Base-by-base conservation (phyloP, 2,329 filamentous ascomycete species). In the Zymoseptoria tritici region DNA sequence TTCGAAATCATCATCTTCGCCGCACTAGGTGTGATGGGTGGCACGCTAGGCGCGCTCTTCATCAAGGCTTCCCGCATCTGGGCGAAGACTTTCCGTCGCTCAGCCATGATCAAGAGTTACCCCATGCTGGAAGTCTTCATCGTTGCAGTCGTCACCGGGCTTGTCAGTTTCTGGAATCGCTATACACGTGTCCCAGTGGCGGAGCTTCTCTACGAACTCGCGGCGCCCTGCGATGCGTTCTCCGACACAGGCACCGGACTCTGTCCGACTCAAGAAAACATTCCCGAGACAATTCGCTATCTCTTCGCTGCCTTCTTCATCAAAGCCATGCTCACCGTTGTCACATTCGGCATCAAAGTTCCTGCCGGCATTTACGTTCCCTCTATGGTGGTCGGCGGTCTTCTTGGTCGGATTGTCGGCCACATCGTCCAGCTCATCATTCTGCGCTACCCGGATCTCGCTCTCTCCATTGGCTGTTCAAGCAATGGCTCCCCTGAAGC, bases 291-390 rank as follows among this genome's bases (percentile, higher is more conserved):
- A 3, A 81, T 97, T 16, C 53, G 80, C 26, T 88, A 86, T 58
- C 79, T 99, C 0, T 77, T 88, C 11, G 75, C 86, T 19, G 93
- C 93, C 0, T 94, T 97, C 65, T 76, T 97, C 24, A 88, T 97
- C 77, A 99, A 99, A 73, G 89, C 90, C 0, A 80, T 93, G 52
- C 77, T 99, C 50, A 97, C 94, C 0, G 86, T 88, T 52, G 87
- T 97, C 65, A 96, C 93, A 0, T 97, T 97, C 75, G 93, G 93
- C 24, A 92, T 97, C 71, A 97, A 97, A 80, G 86, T 97, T 0
- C 94, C 94, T 9, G 91, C 93, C 0, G 94, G 94, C 64, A 97
- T 99, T 67, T 99, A 99, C 68, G 92, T 99, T 1, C 94, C 94
- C 2, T 97, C 93, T 68, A 99, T 99, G 94, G 94, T 97, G 26